Evolutionary conservation across 1,139 yeast species (phyloP).

Genomic region (Hemisphaericaspora xylanilytica): DNA sequence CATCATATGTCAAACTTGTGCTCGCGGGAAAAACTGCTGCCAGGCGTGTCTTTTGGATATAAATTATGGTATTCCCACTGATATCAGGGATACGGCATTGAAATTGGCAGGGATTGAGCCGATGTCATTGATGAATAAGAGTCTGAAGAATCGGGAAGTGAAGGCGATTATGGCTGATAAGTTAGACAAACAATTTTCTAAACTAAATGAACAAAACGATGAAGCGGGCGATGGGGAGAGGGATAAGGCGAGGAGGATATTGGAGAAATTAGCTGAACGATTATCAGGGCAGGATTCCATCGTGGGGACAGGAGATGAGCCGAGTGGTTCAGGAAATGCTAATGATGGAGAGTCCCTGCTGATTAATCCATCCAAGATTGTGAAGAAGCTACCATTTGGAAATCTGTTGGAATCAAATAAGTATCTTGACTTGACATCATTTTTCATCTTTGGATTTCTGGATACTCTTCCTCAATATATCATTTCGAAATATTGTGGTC

Average conservation of each 20-base stretch:
- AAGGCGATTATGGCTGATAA: constrained; percentile 41
- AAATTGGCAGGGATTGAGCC: constrained; percentile 62
- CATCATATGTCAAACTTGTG: constrained; percentile 72
- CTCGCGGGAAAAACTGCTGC: constrained; percentile 77
- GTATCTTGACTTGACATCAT: constrained; percentile 47
- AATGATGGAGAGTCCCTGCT: constrained; percentile 6
- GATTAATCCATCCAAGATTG: constrained; percentile 47
- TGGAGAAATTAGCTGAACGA: constrained; percentile 41
- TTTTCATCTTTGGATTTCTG: constrained; percentile 72
- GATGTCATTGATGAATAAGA: constrained; percentile 4
- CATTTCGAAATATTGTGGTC: constrained; percentile 48
- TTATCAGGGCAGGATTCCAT: no score
- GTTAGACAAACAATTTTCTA: constrained; percentile 23
- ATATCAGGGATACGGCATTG: constrained; percentile 77
- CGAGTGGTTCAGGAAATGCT: not conserved
- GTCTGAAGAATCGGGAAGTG: constrained; percentile 37
- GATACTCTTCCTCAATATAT: constrained; percentile 64
- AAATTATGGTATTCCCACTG: constrained; percentile 73
- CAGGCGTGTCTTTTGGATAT: constrained; percentile 85
- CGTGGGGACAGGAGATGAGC: constrained; percentile 7
- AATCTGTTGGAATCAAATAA: constrained; percentile 25
- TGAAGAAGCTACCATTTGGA: constrained; percentile 63
- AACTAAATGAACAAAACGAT: constrained; percentile 14
- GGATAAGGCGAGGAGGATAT: constrained; percentile 30
- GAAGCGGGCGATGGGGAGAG: constrained; percentile 4